phyloP scores from a whole-genome alignment of 441 rosid genomes.

The Jatropha multifida region DNA sequence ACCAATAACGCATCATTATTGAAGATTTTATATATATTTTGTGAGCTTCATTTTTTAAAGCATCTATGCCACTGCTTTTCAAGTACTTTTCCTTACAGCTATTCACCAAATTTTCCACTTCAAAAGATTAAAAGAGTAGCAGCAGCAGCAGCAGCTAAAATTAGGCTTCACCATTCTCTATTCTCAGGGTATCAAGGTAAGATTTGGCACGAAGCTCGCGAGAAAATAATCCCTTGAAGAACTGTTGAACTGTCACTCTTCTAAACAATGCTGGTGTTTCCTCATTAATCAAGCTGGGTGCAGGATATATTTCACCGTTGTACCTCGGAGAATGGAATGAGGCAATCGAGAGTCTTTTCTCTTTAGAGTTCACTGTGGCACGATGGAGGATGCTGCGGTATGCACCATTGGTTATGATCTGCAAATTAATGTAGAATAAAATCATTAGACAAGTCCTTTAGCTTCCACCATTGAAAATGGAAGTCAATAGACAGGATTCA shows the following conservation, averaged over 20 bases:
- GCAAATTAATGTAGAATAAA: slow-evolving; percentile 1
- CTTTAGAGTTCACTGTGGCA: neutral
- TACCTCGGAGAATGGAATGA: slow-evolving; percentile 29
- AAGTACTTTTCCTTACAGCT: no score
- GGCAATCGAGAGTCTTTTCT: slow-evolving; percentile 41
- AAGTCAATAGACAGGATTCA: no score
- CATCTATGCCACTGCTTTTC: no score
- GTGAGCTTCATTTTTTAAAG: no score
- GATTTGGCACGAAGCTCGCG: slow-evolving; percentile 36
- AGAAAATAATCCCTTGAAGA: slow-evolving; percentile 27
- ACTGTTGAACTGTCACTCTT: slow-evolving; percentile 28
- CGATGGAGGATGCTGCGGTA: neutral
- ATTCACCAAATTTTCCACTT: no score
- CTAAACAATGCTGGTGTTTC: neutral
- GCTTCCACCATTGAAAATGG: neutral
- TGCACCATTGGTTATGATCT: slow-evolving; percentile 42
- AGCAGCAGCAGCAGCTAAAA: no score
- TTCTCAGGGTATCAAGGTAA: slow-evolving; percentile 4
- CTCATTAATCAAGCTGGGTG: slow-evolving; percentile 8
- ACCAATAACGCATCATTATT: no score
- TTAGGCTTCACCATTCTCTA: slow-evolving; percentile 3
- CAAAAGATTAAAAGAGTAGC: no score
- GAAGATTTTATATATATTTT: no score
- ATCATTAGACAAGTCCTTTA: neutral
- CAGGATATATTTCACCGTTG: slow-evolving; percentile 36